These are phyloP conservation scores for Coemansia sp. DNA, from an alignment of 192 early-diverging fungal genomes.

Conservation along the genomic window DNA sequence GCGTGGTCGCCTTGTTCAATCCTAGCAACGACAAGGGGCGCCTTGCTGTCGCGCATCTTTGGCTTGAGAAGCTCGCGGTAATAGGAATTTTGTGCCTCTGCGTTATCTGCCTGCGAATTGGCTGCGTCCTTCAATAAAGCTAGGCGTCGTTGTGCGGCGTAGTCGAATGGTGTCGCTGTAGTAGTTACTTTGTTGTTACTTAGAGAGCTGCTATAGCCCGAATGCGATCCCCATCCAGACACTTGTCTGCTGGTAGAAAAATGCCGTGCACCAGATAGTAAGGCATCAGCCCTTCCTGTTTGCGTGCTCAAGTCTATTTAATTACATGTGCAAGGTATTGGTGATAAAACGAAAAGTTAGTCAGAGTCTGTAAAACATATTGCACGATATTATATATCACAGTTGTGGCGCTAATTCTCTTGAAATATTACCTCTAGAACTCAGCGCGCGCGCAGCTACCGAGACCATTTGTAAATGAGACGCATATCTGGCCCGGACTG, in stretches of 20 bases:
- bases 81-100: conserved; percentile 44
- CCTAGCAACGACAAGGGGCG: conserved; percentile 42
- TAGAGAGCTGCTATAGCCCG: conserved; percentile 13
- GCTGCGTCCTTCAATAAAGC: conserved; percentile 32
- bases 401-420: not conserved
- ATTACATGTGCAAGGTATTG: not conserved
- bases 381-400: not conserved
- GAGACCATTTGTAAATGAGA: conserved; percentile 3
- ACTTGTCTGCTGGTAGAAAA: conserved; percentile 34
- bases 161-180: conserved; percentile 19
- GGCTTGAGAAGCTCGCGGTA: conserved; percentile 47
- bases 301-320: not conserved
- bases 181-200: conserved; percentile 1
- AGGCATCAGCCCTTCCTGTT: not conserved
- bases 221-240: conserved; percentile 41
- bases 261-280: conserved; percentile 8
- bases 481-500: not conserved
- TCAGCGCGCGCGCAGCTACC: not conserved
- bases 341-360: not conserved
- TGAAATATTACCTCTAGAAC: not conserved
- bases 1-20: conserved; percentile 45
- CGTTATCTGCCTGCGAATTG: conserved; percentile 18
- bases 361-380: not conserved
- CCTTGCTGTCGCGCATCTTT: conserved; percentile 24
- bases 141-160: conserved; percentile 31